Conservation (phyloP, 768 basidiomycete species). For the Rhizopogon vinicolor region DNA sequence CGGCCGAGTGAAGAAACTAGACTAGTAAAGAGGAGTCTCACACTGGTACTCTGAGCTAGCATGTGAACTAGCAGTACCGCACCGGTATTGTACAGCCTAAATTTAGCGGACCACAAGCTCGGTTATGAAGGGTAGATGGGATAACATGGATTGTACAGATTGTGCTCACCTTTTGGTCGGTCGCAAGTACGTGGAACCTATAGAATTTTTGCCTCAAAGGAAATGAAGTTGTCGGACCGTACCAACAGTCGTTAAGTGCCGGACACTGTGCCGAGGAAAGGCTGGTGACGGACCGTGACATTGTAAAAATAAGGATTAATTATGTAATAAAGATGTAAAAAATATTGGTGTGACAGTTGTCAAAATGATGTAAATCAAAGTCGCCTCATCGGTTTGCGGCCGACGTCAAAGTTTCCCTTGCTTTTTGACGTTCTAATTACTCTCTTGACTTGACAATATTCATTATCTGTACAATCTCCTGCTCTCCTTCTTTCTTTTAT, state of each 20-base stretch:
- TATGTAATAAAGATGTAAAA: conserved; percentile 4
- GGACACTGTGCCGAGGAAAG: not conserved
- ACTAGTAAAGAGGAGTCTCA: conserved; percentile 18
- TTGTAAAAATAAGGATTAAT: not conserved
- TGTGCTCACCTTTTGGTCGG: no score
- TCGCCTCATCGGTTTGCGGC: conserved; percentile 15
- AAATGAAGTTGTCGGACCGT: not conserved
- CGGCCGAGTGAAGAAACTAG: conserved; percentile 32
- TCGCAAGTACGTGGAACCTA: not conserved
- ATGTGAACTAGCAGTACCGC: not conserved
- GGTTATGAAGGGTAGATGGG: not conserved
- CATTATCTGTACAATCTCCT: not conserved
- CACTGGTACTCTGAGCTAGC: not conserved
- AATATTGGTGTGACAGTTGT: not conserved
- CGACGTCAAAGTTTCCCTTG: conserved; percentile 11
- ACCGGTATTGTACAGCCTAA: no score
- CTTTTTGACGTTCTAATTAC: not conserved
- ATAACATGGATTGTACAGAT: not conserved
- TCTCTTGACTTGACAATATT: not conserved
- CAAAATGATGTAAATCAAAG: conserved; percentile 9
- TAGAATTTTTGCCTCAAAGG: conserved; percentile 7
- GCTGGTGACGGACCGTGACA: not conserved
- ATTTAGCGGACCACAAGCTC: not conserved
- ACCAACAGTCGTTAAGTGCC: not conserved
- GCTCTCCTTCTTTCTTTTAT: not conserved